Percentiles rank a stretch among this genome's conserved stretches.
Conservation (phyloP, 1,284 basidiomycete genomes). For the Ustilago trichophora region DNA sequence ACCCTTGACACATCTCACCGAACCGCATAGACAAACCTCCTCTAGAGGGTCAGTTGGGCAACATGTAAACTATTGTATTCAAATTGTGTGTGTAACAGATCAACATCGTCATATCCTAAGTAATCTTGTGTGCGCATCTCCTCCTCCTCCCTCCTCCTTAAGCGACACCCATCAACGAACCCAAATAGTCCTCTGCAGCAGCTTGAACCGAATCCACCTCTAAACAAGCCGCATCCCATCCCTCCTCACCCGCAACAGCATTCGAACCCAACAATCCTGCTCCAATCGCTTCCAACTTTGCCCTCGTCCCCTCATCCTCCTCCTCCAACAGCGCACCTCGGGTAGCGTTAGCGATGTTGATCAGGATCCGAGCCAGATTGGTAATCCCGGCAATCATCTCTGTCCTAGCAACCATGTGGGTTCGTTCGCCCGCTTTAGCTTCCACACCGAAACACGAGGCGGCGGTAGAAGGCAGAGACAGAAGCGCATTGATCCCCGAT, state of each 20-base stretch:
- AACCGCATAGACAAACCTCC: too few species aligned
- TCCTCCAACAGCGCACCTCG: too few species aligned
- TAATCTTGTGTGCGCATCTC: too few species aligned
- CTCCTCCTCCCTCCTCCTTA: background rate
- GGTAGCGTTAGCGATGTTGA: conserved; percentile 15
- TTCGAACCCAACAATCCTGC: conserved; percentile 6
- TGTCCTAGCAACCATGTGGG: conserved; percentile 75
- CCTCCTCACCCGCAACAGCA: conserved; percentile 5
- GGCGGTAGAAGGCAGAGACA: conserved; percentile 46
- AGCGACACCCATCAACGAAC: conserved; percentile 23
- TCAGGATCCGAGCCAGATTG: conserved; percentile 28
- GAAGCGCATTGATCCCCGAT: conserved; percentile 65
- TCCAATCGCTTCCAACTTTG: conserved; percentile 11
- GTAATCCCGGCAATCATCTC: conserved; percentile 78
- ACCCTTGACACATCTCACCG: too few species aligned
- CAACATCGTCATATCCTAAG: too few species aligned
- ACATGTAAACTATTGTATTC: background rate
- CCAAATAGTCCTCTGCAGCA: conserved; percentile 40
- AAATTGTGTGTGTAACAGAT: background rate
- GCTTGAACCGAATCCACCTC: conserved; percentile 42
- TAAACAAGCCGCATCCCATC: conserved; percentile 34
- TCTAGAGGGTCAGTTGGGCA: too few species aligned
- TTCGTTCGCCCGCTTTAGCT: conserved; percentile 68
- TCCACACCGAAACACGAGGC: conserved; percentile 2
- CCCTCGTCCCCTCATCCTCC: background rate